Percentiles rank a stretch among this genome's conserved stretches.
These are phyloP conservation scores for Argentina anserina DNA, from an alignment of 306 rosid species.

Conservation along the genomic window DNA sequence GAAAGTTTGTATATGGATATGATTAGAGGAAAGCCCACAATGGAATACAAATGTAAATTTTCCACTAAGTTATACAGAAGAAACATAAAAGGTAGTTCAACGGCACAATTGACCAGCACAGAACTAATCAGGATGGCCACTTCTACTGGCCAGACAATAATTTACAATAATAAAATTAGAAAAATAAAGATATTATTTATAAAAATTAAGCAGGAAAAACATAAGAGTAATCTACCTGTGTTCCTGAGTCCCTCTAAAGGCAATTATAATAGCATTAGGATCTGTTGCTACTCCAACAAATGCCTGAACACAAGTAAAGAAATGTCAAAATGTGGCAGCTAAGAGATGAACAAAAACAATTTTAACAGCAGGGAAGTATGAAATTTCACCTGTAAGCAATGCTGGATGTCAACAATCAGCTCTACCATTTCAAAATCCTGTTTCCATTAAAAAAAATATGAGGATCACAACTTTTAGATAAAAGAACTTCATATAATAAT, in stretches of 20 bases:
- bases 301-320: constrained; percentile 44
- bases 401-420: constrained; percentile 85
- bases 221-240: constrained; percentile 52
- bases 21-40: constrained; percentile 1
- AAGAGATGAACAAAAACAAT: not conserved
- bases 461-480: constrained; percentile 13
- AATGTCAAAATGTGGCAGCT: constrained; percentile 22
- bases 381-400: constrained; percentile 83
- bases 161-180: not conserved
- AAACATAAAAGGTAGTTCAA: not conserved
- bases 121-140: not conserved
- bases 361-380: constrained; percentile 10
- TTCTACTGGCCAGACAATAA: constrained; percentile 5
- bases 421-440: constrained; percentile 96
- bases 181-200: not conserved
- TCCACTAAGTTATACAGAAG: not conserved
- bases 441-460: constrained; percentile 33
- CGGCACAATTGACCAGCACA: not conserved
- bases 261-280: constrained; percentile 75
- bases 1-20: not conserved
- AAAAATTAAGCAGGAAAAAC: not conserved
- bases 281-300: constrained; percentile 84
- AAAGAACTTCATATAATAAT: not conserved
- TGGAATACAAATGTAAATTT: not conserved
- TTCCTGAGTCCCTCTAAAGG: constrained; percentile 96